These are phyloP conservation scores for Knoxia roxburghii DNA, from an alignment of 257 asterid species.

Conservation along the genomic window DNA sequence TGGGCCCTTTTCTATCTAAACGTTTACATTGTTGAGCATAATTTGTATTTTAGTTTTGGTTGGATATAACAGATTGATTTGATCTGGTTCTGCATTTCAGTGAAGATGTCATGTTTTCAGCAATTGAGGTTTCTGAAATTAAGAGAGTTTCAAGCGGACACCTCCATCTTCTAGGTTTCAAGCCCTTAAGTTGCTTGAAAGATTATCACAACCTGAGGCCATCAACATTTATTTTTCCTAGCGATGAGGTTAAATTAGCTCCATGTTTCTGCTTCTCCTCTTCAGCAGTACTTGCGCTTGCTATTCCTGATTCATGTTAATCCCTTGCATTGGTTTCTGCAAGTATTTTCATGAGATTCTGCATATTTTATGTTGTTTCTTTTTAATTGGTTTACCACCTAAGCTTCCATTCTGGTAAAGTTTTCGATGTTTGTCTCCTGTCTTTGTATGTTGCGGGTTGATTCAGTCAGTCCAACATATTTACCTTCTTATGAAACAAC, in stretches of 20 bases:
- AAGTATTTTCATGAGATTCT: background rate
- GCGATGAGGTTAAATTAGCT: slow-evolving; percentile 66
- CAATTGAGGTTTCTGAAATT: slow-evolving; percentile 67
- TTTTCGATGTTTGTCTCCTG: background rate
- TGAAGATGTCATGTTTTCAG: slow-evolving; percentile 68
- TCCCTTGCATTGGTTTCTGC: background rate
- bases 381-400: background rate
- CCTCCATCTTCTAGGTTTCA: slow-evolving; percentile 89
- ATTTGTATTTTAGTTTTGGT: background rate
- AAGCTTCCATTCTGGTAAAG: background rate
- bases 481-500: background rate
- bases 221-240: slow-evolving; percentile 83
- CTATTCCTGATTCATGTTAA: background rate
- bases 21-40: background rate
- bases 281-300: background rate
- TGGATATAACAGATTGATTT: background rate
- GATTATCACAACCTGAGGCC: slow-evolving; percentile 93
- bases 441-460: background rate
- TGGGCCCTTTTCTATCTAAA: background rate
- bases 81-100: slow-evolving; percentile 35
- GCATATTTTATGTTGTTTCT: background rate
- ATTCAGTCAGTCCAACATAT: background rate
- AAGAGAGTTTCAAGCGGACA: slow-evolving; percentile 78
- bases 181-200: slow-evolving; percentile 78
- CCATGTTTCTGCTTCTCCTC: slow-evolving; percentile 1